Conservation (phyloP, 768 basidiomycete genomes). For the Crassisporium funariophilum region DNA sequence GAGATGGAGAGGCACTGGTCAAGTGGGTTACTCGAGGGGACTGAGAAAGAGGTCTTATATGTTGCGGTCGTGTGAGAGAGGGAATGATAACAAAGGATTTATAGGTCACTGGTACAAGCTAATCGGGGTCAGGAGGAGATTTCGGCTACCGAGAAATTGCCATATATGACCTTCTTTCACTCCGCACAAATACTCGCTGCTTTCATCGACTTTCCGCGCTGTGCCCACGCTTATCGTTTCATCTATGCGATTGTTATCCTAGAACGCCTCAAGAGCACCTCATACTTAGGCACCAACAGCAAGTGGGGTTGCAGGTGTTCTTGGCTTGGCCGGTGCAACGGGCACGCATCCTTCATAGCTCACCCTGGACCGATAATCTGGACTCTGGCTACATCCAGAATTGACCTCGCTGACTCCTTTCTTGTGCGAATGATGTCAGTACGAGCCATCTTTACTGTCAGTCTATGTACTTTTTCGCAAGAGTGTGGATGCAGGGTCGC, state of each 20-base stretch:
- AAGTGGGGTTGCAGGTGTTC: neutral
- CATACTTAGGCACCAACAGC: neutral
- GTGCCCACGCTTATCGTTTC: slow-evolving; percentile 22
- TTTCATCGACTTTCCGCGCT: slow-evolving; percentile 19
- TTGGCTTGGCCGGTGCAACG: too few species aligned
- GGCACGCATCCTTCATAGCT: too few species aligned
- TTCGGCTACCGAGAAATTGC: slow-evolving; percentile 25
- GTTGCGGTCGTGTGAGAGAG: slow-evolving; percentile 23
- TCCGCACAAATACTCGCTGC: slow-evolving; percentile 18
- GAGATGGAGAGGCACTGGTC: slow-evolving; percentile 12
- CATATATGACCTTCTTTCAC: slow-evolving; percentile 24
- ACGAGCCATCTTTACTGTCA: slow-evolving; percentile 13
- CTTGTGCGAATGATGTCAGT: too few species aligned
- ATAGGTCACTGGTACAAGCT: slow-evolving; percentile 28
- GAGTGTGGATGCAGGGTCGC: slow-evolving; percentile 11
- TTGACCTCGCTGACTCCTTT: too few species aligned
- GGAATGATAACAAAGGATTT: slow-evolving; percentile 25
- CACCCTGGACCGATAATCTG: too few species aligned
- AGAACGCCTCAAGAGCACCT: slow-evolving; percentile 10
- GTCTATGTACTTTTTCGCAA: slow-evolving; percentile 10
- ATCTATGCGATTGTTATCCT: slow-evolving; percentile 10
- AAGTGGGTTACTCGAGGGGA: too few species aligned
- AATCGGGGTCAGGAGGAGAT: slow-evolving; percentile 24
- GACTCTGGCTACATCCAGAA: too few species aligned
- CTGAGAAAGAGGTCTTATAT: slow-evolving; percentile 15